Conservation (phyloP, 2,329 filamentous ascomycete species). For the Dryadomyces sulphureus region DNA sequence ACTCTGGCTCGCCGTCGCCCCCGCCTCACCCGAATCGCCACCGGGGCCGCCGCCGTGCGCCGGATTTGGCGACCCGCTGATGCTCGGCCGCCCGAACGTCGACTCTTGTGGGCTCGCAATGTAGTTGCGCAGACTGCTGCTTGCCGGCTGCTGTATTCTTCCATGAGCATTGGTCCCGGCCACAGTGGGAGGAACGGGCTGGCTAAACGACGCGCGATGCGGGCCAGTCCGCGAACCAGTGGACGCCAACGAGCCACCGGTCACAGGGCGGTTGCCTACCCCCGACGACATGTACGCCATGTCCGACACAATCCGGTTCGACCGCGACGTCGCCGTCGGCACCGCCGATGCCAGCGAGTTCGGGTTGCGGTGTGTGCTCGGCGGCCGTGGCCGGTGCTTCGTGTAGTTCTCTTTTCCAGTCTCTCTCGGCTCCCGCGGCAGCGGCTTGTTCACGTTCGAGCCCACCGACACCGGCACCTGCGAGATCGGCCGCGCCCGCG, state of each 20-base stretch:
- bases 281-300: slow-evolving; percentile 34
- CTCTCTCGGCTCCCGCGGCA: slow-evolving; percentile 41
- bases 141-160: slow-evolving; percentile 66
- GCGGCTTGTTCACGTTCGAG: slow-evolving; percentile 40
- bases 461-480: slow-evolving; percentile 29
- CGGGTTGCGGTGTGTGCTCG: slow-evolving; percentile 31
- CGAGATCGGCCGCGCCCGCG: slow-evolving; percentile 38
- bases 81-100: slow-evolving; percentile 42
- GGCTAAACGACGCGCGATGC: slow-evolving; percentile 63
- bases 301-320: slow-evolving; percentile 39
- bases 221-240: slow-evolving; percentile 46
- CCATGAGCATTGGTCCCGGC: slow-evolving; percentile 82
- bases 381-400: slow-evolving; percentile 26
- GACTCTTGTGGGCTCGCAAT: slow-evolving; percentile 48
- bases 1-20: slow-evolving; percentile 11
- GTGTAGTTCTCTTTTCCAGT: slow-evolving; percentile 27
- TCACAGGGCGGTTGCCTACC: slow-evolving; percentile 50
- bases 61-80: slow-evolving; percentile 39
- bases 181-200: slow-evolving; percentile 74
- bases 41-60: slow-evolving; percentile 28
- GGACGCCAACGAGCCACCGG: slow-evolving; percentile 66
- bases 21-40: slow-evolving; percentile 11
- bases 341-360: slow-evolving; percentile 29
- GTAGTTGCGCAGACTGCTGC: slow-evolving; percentile 44
- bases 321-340: slow-evolving; percentile 8